phyloP scores from a whole-genome alignment of 345 rosid genomes.

The Barbarea vulgaris region DNA sequence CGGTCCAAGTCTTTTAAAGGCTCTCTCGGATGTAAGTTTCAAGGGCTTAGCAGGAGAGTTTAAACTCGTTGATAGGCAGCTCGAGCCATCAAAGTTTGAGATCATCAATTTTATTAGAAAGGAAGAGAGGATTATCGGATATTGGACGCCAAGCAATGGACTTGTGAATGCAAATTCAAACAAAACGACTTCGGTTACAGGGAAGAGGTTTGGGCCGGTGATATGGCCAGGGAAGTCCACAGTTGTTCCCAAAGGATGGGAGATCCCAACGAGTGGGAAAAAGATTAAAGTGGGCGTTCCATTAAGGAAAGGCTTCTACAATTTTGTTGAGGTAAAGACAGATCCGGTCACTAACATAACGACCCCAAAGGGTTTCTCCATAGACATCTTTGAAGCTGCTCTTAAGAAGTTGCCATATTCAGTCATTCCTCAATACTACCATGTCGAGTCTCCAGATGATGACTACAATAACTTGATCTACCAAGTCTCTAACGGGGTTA shows the following conservation, averaged over 20 bases:
- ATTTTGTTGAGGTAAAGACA: constrained; percentile 25
- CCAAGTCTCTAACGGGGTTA: constrained; percentile 48
- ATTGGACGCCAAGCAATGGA: constrained; percentile 43
- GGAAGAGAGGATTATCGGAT: constrained; percentile 40
- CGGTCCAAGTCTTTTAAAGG: constrained; percentile 40
- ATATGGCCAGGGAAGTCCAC: constrained; percentile 57
- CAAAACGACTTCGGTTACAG: not conserved
- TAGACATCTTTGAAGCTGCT: constrained; percentile 43
- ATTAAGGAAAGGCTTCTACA: constrained; percentile 31
- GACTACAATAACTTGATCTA: constrained; percentile 43
- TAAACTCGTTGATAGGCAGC: constrained; percentile 41
- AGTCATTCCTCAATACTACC: constrained; percentile 32
- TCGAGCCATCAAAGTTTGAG: constrained; percentile 45
- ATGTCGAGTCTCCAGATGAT: not conserved
- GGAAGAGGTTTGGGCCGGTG: constrained; percentile 6
- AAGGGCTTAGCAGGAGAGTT: constrained; percentile 50
- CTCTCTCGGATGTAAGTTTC: constrained; percentile 38
- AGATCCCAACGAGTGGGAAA: constrained; percentile 38
- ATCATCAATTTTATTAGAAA: constrained; percentile 47
- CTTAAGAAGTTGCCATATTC: constrained; percentile 34
- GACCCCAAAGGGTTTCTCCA: constrained; percentile 33
- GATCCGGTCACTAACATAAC: not conserved
- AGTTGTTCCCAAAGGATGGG: constrained; percentile 45
- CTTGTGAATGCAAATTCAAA: constrained; percentile 5
- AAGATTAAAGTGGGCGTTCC: constrained; percentile 53